Conservation (phyloP, 2,329 filamentous ascomycete genomes). For the Nemania serpens region DNA sequence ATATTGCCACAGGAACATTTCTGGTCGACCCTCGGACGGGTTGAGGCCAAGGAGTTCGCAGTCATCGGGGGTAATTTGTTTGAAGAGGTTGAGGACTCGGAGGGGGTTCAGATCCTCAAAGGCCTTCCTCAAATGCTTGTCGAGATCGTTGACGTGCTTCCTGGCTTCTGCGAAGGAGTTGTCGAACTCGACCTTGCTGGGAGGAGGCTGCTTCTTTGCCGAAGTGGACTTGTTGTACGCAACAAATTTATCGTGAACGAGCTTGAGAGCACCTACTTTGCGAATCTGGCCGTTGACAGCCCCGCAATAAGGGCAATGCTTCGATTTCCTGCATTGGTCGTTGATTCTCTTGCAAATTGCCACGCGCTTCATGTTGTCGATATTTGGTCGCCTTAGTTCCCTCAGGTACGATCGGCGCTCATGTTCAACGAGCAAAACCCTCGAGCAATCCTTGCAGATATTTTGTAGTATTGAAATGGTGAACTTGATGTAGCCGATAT, state of each 20-base stretch:
- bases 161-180: conserved; percentile 81
- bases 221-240: conserved; percentile 88
- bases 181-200: conserved; percentile 83
- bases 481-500: conserved; percentile 94
- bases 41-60: conserved; percentile 91
- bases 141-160: conserved; percentile 77
- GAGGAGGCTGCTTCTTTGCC: conserved; percentile 79
- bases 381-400: conserved; percentile 76
- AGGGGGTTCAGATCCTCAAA: conserved; percentile 94
- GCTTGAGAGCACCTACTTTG: conserved; percentile 89
- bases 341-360: conserved; percentile 87
- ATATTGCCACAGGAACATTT: conserved; percentile 98
- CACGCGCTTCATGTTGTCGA: conserved; percentile 86
- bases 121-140: conserved; percentile 89
- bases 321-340: conserved; percentile 85
- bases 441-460: conserved; percentile 94
- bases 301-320: conserved; percentile 78
- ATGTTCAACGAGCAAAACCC: conserved; percentile 78
- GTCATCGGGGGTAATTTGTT: conserved; percentile 80
- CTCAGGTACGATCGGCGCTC: conserved; percentile 79
- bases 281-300: conserved; percentile 89
- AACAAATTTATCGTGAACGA: conserved; percentile 90
- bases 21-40: conserved; percentile 82
- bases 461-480: conserved; percentile 90
- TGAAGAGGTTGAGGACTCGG: conserved; percentile 87